Evolutionary conservation across 192 early-diverging fungal genomes (phyloP).

Genomic region (Gamsiella multidivaricata): DNA sequence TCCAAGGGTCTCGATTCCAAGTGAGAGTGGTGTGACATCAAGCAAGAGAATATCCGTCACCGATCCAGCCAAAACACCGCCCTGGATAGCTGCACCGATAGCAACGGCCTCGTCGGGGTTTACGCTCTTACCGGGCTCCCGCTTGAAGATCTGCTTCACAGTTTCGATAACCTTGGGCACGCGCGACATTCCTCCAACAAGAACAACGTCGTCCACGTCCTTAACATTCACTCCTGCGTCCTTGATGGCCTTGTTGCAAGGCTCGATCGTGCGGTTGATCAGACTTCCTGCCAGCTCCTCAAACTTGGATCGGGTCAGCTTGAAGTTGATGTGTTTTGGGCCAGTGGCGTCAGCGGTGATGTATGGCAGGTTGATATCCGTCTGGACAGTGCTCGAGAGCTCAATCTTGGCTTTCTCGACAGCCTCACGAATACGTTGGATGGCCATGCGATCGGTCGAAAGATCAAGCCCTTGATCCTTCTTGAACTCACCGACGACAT

Average conservation of each 20-base stretch:
- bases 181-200: conserved; percentile 98
- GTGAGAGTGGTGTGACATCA: conserved; percentile 97
- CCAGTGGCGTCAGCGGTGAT: conserved; percentile 89
- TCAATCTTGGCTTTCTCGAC: conserved; percentile 99
- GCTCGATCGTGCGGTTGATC: conserved; percentile 89
- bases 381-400: conserved; percentile 92
- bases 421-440: conserved; percentile 97
- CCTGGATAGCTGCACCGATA: conserved; percentile 98
- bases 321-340: conserved; percentile 98
- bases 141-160: conserved; percentile 89
- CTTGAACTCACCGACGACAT: conserved; percentile 90
- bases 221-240: conserved; percentile 86
- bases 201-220: conserved; percentile 94
- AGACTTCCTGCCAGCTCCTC: conserved; percentile 85
- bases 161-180: conserved; percentile 96
- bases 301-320: conserved; percentile 90
- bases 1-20: conserved; percentile 98
- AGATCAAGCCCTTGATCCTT: conserved; percentile 92
- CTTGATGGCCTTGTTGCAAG: conserved; percentile 96
- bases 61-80: conserved; percentile 96
- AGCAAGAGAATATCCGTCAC: conserved; percentile 96
- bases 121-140: conserved; percentile 93
- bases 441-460: conserved; percentile 90
- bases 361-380: conserved; percentile 97
- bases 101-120: conserved; percentile 99